phyloP scores from a whole-genome alignment of 768 basidiomycete species.

The Pisolithus albus region DNA sequence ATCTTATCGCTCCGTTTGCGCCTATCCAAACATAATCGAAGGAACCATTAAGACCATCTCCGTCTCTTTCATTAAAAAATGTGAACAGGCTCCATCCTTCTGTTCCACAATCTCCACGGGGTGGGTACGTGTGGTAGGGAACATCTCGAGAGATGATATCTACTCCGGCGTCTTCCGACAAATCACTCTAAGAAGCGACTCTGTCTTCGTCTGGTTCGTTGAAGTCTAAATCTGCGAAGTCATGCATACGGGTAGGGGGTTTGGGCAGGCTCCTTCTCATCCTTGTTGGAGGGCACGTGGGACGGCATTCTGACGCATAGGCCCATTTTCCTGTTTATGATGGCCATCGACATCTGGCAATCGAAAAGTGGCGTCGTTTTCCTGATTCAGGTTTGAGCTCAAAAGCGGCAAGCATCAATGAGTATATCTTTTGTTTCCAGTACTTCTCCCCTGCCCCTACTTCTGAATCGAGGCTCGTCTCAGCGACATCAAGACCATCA shows the following conservation, averaged over 20 bases:
- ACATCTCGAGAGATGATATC: too few species aligned
- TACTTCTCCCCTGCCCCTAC: background rate
- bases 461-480: constrained; percentile 12
- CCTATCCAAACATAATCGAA: background rate
- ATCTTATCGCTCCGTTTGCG: background rate
- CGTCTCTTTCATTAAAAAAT: background rate
- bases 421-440: background rate
- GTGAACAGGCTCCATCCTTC: background rate
- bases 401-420: too few species aligned
- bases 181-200: too few species aligned
- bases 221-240: background rate
- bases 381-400: too few species aligned
- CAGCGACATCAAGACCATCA: constrained; percentile 9
- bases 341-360: too few species aligned
- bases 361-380: too few species aligned
- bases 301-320: too few species aligned
- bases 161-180: too few species aligned
- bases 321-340: too few species aligned
- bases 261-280: too few species aligned
- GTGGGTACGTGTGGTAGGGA: background rate
- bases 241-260: constrained; percentile 1
- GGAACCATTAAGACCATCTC: background rate
- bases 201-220: background rate
- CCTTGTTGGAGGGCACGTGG: too few species aligned
- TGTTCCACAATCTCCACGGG: background rate